Conservation (phyloP, 371 early-diverging fungal species). For the Mortierella sp. region DNA sequence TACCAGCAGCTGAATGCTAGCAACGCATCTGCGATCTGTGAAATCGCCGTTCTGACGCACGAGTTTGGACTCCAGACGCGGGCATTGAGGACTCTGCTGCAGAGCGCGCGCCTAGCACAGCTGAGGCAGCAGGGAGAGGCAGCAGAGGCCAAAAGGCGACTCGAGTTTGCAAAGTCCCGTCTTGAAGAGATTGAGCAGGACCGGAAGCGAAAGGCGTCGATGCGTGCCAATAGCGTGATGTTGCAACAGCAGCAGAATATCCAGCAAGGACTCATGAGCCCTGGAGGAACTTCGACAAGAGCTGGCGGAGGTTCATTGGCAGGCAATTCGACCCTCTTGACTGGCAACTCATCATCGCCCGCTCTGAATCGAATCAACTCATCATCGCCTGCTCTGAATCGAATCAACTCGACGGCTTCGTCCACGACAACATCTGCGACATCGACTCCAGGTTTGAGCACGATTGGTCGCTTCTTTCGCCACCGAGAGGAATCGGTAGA, state of each 20-base stretch:
- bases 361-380: background rate
- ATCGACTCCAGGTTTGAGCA: slow-evolving; percentile 26
- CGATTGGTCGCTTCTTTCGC: slow-evolving; percentile 39
- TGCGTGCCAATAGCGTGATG: slow-evolving; percentile 12
- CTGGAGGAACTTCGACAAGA: background rate
- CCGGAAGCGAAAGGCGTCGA: slow-evolving; percentile 25
- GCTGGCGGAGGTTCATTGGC: background rate
- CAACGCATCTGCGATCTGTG: slow-evolving; percentile 70
- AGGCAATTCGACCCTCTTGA: background rate
- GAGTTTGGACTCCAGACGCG: slow-evolving; percentile 65
- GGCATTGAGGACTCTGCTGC: slow-evolving; percentile 58
- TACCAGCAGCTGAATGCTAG: slow-evolving; percentile 67
- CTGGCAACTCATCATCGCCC: background rate
- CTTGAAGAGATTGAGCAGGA: slow-evolving; percentile 39
- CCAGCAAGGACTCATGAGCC: background rate
- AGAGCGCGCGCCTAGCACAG: slow-evolving; percentile 26
- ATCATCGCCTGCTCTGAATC: background rate
- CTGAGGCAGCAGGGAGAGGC: slow-evolving; percentile 38
- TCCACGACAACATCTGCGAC: slow-evolving; percentile 1
- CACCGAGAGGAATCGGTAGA: slow-evolving; percentile 34
- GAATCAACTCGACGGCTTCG: background rate
- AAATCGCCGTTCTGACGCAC: slow-evolving; percentile 63
- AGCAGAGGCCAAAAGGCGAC: slow-evolving; percentile 34
- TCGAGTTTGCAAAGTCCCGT: slow-evolving; percentile 43
- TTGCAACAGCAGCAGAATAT: slow-evolving; percentile 2